Evolutionary conservation across 2,329 filamentous ascomycete genomes (phyloP), one percentile per base, ranked within the genome.

Genomic region (Tolypocladium guangdongense): DNA sequence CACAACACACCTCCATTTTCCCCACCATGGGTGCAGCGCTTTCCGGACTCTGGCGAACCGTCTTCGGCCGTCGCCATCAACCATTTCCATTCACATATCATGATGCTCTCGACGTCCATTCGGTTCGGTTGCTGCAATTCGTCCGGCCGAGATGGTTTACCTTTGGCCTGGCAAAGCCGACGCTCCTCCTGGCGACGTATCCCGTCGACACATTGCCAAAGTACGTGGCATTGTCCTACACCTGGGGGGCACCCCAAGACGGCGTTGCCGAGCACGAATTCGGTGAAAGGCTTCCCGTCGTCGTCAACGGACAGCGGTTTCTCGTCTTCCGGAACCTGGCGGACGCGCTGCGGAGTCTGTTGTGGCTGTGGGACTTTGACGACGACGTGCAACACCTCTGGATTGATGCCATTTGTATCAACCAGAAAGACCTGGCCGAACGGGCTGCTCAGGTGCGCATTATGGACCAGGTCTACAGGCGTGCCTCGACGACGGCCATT

Each of bases 371-470:
- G 49, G 32, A 51, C 18, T 51, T 41, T 20, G 36, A 51, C 16
- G 49, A 51, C 24, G 49, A 51, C 24, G 36, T 41, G 14, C 49
- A 51, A 4, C 49, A 51, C 30, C 11, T 51, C 12, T 58, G 56
- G 56, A 48, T 59, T 38, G 57, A 59, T 27, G 57, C 57, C 43
- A 56, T 58, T 20, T 57, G 56, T 22, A 58, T 57, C 51, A 57
- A 57, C 30, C 56, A 57, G 45, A 10, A 41, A 12, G 56, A 57
- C 4, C 39, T 54, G 2, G 41, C 18, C 11, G 54, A 59, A 41
- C 41, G 56, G 18, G 46, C 52, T 7, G 39, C 52, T 3, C 56
- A 58, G 38, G 54, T 59, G 3, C 49, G 43, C 22, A 56, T 59
- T 33, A 59, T 59, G 57, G 57, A 59, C 24, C 54, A 52, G 12